phyloP scores from a whole-genome alignment of 805 yeast species.

The Kazachstania taianensis region DNA sequence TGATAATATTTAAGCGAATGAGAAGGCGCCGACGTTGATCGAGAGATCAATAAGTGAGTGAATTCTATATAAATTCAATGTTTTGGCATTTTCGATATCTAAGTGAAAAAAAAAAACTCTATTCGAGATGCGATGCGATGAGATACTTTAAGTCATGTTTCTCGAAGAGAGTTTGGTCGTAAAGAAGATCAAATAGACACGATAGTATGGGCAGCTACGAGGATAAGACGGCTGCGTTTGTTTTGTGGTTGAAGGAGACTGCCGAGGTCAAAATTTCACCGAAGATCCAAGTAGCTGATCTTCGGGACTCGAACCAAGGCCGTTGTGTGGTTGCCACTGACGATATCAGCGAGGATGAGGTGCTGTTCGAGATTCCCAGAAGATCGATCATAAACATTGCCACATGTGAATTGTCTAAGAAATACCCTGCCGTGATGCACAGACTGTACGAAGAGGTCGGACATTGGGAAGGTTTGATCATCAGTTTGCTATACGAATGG shows the following conservation, averaged over 20 bases:
- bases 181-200: too few relatives aligned
- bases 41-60: neutral
- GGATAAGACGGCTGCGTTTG: conserved; percentile 32
- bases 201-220: neutral
- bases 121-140: too few relatives aligned
- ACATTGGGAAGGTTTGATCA: conserved; percentile 73
- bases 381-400: conserved; percentile 45
- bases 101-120: too few relatives aligned
- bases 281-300: conserved; percentile 52
- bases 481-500: conserved; percentile 55
- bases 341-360: conserved; percentile 52
- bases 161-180: too few relatives aligned
- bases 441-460: conserved; percentile 32
- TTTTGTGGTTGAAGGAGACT: conserved; percentile 35
- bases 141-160: too few relatives aligned
- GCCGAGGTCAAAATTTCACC: conserved; percentile 40
- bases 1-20: neutral
- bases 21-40: neutral
- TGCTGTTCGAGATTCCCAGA: conserved; percentile 61
- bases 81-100: too few relatives aligned
- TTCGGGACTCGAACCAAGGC: conserved; percentile 53
- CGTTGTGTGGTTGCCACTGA: conserved; percentile 62
- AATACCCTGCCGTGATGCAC: conserved; percentile 26
- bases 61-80: too few relatives aligned
- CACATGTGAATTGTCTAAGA: conserved; percentile 38